Percentiles rank a stretch among this genome's conserved stretches.
Evolutionary conservation across 768 basidiomycete genomes (phyloP).

Genomic region (Lentinula edodes): DNA sequence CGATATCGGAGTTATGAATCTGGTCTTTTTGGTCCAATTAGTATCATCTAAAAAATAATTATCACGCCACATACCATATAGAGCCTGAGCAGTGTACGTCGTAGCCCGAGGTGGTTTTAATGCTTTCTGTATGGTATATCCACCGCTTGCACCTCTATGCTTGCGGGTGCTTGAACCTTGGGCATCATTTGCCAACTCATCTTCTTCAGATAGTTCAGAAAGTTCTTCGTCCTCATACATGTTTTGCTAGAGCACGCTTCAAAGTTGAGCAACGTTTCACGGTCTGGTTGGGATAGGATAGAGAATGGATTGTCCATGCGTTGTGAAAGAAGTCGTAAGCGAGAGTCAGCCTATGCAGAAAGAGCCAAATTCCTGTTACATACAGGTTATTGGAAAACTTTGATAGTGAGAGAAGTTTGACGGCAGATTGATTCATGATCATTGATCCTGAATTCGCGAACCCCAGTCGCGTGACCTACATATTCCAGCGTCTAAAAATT

Average conservation of each 20-base stretch:
- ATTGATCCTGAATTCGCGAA: too few relatives aligned
- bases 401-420: too few relatives aligned
- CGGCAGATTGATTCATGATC: too few relatives aligned
- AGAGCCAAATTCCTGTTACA: too few relatives aligned
- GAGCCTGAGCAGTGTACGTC: constrained; percentile 57
- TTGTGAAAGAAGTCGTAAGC: too few relatives aligned
- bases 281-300: too few relatives aligned
- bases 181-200: background rate
- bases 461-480: too few relatives aligned
- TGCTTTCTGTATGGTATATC: constrained; percentile 34
- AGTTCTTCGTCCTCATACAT: constrained; percentile 3
- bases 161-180: background rate
- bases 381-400: too few relatives aligned
- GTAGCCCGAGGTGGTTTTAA: constrained; percentile 54
- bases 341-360: too few relatives aligned
- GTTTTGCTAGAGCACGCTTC: background rate
- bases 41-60: background rate
- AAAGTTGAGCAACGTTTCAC: too few relatives aligned
- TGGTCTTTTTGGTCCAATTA: constrained; percentile 22
- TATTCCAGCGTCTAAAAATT: too few relatives aligned
- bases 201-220: background rate
- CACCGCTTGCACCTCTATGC: background rate
- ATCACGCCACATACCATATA: constrained; percentile 40
- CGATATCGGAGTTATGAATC: constrained; percentile 53
- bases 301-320: too few relatives aligned